Evolutionary conservation across 331 rosid species (phyloP), one percentile per base, ranked within the genome.

Genomic region (Quercus lobata): DNA sequence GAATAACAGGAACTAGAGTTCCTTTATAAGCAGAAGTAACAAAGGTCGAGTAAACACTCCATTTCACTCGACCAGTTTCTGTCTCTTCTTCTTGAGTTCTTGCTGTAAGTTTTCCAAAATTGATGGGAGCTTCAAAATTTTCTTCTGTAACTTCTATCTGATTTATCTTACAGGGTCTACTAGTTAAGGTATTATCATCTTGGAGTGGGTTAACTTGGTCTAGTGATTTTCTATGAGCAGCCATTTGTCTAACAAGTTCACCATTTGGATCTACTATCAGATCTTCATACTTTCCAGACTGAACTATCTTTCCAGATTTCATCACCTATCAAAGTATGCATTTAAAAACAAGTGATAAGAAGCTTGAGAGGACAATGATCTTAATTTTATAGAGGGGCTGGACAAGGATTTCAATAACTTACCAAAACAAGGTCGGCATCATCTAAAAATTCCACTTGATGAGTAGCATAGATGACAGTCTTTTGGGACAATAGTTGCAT

Each of bases 401-500:
- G n/a, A 71, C 17, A 56, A 76, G 63, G 78, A 57, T 69, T 76
- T 29, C 15, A 69, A 14, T 41, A 72, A 73, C 92, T 81, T 83
- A 91, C 99, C 84, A 95, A 63, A 68, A 95, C 83, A 57, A 91
- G 82, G 78, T 95, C 99, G 0, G 97, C 94, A 29, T 88, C 96
- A 84, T 91, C 96, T 75, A 95, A 76, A 83, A 95, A 95, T 81
- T 95, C 97, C 76, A 95, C 79, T 66, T 95, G 99, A 83, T 95
- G 96, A 15, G 99, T 95, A 58, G 97, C 90, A 79, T 93, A 95
- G 72, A 95, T 81, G 61, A 95, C 99, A 11, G 99, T 93, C 83
- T 95, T 95, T 72, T 81, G 83, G 4, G 91, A 85, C 80, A 95
- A 78, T 66, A 89, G 93, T 82, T 91, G 84, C 89, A 88, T 66